Evolutionary conservation across 2,329 filamentous ascomycete genomes (phyloP).

Genomic region (Proliferodiscus dingleyae): DNA sequence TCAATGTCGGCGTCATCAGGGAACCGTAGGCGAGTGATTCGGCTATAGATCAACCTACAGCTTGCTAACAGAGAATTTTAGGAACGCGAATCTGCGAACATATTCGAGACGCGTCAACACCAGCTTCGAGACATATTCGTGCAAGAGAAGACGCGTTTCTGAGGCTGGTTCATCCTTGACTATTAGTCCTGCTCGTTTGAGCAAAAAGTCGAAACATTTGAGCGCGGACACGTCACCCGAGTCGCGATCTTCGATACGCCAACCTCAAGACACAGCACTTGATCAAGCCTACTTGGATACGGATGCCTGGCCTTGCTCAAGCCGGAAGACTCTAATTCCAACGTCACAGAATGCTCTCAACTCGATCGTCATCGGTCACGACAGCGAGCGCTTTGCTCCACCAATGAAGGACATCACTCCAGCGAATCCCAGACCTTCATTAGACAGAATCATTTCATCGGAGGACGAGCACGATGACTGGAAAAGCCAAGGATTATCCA

Average conservation of each 20-base stretch:
- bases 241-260: background rate
- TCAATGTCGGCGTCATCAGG: background rate
- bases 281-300: too few species aligned
- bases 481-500: too few species aligned
- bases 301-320: too few species aligned
- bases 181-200: background rate
- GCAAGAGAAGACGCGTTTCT: constrained; percentile 17
- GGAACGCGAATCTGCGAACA: constrained; percentile 17
- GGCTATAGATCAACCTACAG: background rate
- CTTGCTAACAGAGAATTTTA: constrained; percentile 10
- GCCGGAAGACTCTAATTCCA: too few species aligned
- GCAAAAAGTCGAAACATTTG: background rate
- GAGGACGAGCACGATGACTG: too few species aligned
- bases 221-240: background rate
- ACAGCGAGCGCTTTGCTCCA: too few species aligned
- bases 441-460: too few species aligned
- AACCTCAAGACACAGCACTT: background rate
- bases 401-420: too few species aligned
- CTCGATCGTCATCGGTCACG: too few species aligned
- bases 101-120: constrained; percentile 24
- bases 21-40: background rate
- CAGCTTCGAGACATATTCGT: constrained; percentile 9
- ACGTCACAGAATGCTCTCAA: too few species aligned
- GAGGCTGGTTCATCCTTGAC: background rate
- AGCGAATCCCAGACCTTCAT: too few species aligned